Conservation (phyloP, 75 land plant genomes). For the Pinus taeda region DNA sequence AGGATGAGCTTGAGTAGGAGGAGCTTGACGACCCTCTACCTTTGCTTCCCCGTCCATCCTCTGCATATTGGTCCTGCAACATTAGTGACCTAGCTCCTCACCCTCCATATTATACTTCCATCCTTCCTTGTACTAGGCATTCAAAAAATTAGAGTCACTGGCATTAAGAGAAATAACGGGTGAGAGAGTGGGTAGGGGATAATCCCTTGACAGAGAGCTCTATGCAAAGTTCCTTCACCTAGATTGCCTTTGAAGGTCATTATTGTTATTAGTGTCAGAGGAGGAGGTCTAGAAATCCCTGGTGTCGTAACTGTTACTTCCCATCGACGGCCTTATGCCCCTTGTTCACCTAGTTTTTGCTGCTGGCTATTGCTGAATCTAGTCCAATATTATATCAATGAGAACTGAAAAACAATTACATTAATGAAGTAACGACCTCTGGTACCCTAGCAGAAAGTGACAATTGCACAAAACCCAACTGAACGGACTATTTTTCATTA, state of each 20-base stretch:
- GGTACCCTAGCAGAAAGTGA: too few relatives aligned
- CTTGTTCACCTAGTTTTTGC: too few relatives aligned
- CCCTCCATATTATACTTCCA: background rate
- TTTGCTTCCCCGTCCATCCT: background rate
- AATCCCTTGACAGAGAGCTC: slow-evolving; percentile 63
- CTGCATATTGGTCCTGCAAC: background rate
- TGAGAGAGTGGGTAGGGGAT: slow-evolving; percentile 27
- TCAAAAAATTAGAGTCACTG: slow-evolving; percentile 9
- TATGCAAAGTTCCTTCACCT: slow-evolving; percentile 79
- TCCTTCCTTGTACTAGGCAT: background rate
- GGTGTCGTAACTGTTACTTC: background rate
- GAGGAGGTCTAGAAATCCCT: slow-evolving; percentile 10
- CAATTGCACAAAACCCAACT: too few relatives aligned
- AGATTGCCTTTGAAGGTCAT: slow-evolving; percentile 52
- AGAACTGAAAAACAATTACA: too few relatives aligned
- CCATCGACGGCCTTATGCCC: background rate
- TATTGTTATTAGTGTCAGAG: slow-evolving; percentile 18
- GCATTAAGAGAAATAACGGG: slow-evolving; percentile 5
- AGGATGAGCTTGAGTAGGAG: background rate
- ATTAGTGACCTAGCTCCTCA: background rate
- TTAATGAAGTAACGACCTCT: too few relatives aligned
- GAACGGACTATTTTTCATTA: too few relatives aligned
- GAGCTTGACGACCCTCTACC: background rate
- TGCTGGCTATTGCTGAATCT: too few relatives aligned
- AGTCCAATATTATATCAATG: too few relatives aligned